A percentile compares a stretch with the other conserved stretches of the same genome.
These are phyloP conservation scores for Cyberlindnera euphorbiae DNA, from an alignment of 805 yeast genomes.

Conservation along the genomic window DNA sequence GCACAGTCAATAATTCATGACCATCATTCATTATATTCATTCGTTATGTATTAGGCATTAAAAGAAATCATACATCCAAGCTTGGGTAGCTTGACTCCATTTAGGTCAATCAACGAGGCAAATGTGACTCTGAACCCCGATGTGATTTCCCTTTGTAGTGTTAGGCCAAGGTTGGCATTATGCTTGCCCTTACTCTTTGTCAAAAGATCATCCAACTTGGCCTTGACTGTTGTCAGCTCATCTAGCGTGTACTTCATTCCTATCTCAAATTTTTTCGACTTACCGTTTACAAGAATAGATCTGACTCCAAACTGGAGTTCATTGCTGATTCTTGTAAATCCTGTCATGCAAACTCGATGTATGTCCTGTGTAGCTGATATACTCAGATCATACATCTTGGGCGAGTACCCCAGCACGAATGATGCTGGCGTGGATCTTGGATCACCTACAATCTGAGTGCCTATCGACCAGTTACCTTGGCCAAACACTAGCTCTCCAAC, in stretches of 20 bases:
- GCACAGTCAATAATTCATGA: too few relatives aligned
- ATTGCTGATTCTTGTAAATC: background rate
- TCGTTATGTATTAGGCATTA: background rate
- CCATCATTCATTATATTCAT: too few relatives aligned
- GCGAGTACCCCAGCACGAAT: conserved; percentile 2
- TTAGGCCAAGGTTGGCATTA: background rate
- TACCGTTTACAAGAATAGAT: background rate
- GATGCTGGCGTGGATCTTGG: background rate
- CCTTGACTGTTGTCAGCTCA: background rate
- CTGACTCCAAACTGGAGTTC: conserved; percentile 3
- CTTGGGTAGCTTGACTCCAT: background rate
- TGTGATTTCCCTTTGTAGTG: conserved; percentile 1
- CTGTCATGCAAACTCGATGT: background rate
- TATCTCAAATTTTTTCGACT: conserved; percentile 1
- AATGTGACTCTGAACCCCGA: conserved; percentile 2
- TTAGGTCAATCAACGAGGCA: conserved; percentile 5
- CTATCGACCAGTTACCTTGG: conserved; percentile 1
- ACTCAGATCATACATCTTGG: background rate
- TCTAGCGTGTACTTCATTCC: conserved; percentile 4
- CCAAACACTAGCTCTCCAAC: conserved; percentile 2
- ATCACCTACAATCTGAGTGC: conserved; percentile 1
- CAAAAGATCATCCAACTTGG: conserved; percentile 1
- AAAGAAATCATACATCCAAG: conserved; percentile 7
- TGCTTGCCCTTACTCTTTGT: too few relatives aligned
- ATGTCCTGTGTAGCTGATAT: background rate